Conservation (phyloP, 148 eudicot species). For the Tetragonia tetragonoides region DNA sequence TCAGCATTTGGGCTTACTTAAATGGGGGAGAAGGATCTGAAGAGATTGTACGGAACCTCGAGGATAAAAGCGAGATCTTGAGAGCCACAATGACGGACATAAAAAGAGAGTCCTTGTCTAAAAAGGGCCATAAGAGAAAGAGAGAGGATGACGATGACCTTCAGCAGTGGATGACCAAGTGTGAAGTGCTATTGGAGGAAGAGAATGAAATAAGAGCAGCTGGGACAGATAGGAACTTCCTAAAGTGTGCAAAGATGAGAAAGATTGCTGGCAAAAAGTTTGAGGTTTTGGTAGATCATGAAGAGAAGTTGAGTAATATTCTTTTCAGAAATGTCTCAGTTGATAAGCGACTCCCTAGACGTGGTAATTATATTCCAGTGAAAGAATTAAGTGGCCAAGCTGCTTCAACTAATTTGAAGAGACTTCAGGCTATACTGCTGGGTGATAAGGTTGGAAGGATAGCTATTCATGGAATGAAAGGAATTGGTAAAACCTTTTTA, state of each 20-base stretch:
- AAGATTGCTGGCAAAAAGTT: no score
- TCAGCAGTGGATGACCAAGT: no score
- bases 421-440: constrained; percentile 8
- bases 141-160: no score
- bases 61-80: neutral
- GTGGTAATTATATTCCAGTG: constrained; percentile 8
- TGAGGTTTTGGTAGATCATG: no score
- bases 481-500: constrained; percentile 21
- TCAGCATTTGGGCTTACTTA: neutral
- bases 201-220: no score
- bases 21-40: neutral
- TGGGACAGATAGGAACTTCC: no score
- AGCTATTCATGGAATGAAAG: constrained; percentile 16
- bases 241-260: no score
- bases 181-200: no score
- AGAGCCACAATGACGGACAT: neutral
- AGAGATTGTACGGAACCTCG: neutral
- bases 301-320: neutral
- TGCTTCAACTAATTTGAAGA: neutral
- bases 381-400: neutral
- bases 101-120: no score
- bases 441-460: constrained; percentile 12
- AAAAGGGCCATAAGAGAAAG: no score
- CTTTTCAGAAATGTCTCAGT: neutral
- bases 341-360: neutral